phyloP scores from a whole-genome alignment of 2,329 filamentous ascomycete genomes.

The Aspergillus nomiae region DNA sequence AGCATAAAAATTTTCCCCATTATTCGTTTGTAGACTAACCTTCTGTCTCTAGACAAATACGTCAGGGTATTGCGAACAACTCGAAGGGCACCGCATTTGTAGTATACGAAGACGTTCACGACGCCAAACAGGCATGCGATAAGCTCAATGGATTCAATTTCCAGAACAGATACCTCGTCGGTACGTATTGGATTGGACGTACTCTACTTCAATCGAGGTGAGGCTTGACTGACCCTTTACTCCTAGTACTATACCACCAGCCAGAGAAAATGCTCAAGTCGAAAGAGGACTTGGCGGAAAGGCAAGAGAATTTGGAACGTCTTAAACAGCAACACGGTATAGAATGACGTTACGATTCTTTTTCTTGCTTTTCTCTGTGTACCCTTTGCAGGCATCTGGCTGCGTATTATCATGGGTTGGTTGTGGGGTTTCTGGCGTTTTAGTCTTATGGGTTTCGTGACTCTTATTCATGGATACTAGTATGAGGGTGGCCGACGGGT shows the following conservation, averaged over 20 bases:
- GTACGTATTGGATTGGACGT: constrained; percentile 56
- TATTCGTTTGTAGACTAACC: constrained; percentile 7
- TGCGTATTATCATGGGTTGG: constrained; percentile 37
- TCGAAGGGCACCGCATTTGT: constrained; percentile 99
- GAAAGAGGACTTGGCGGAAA: constrained; percentile 90
- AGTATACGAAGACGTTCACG: constrained; percentile 98
- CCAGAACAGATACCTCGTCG: constrained; percentile 97
- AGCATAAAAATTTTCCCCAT: neutral
- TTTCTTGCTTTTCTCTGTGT: constrained; percentile 32
- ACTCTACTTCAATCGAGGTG: neutral
- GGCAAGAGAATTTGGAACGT: constrained; percentile 96
- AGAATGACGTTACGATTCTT: constrained; percentile 67
- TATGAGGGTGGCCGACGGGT: constrained; percentile 32
- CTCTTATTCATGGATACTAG: constrained; percentile 25
- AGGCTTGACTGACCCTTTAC: constrained; percentile 11
- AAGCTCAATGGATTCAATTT: constrained; percentile 99
- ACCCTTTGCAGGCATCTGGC: constrained; percentile 37
- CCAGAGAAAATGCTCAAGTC: constrained; percentile 79
- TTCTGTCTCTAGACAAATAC: constrained; percentile 75
- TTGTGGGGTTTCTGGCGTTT: constrained; percentile 45
- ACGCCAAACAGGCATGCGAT: constrained; percentile 98
- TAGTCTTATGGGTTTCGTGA: constrained; percentile 38
- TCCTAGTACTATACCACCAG: constrained; percentile 70
- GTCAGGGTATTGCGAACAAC: constrained; percentile 94
- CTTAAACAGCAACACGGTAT: constrained; percentile 98